Conservation (phyloP, 371 early-diverging fungal species). For the Mucor piriformis region DNA sequence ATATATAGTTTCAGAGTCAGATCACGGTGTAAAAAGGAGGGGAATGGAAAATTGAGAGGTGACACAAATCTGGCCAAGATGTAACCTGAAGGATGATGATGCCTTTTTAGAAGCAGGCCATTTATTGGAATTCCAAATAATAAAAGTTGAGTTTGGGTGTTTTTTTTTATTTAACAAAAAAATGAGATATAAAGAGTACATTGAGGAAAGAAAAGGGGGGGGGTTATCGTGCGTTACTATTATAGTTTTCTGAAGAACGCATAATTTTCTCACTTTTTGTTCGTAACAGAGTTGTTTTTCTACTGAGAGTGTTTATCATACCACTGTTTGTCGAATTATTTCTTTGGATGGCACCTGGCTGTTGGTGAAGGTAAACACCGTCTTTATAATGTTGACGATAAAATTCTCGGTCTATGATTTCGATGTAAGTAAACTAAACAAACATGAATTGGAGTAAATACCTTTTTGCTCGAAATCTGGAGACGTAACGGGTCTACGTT, state of each 20-base stretch:
- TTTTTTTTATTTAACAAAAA: background rate
- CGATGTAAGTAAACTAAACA: too few relatives aligned
- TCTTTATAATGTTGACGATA: slow-evolving; percentile 62
- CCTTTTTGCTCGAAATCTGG: slow-evolving; percentile 67
- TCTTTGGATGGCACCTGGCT: slow-evolving; percentile 8
- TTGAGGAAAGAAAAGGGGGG: too few relatives aligned
- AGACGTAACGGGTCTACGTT: slow-evolving; percentile 58
- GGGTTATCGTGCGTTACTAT: slow-evolving; percentile 11
- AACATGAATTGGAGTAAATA: too few relatives aligned
- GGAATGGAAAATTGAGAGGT: slow-evolving; percentile 8
- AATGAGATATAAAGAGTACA: too few relatives aligned
- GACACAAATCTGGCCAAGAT: slow-evolving; percentile 9
- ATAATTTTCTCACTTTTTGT: slow-evolving; percentile 41
- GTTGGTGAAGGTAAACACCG: slow-evolving; percentile 59
- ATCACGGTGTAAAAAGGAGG: too few relatives aligned
- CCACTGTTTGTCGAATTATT: background rate
- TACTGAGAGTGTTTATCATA: slow-evolving; percentile 14
- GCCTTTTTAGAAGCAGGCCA: background rate
- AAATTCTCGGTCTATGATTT: slow-evolving; percentile 48
- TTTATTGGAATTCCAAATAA: background rate
- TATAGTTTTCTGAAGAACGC: slow-evolving; percentile 44
- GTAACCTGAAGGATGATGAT: background rate
- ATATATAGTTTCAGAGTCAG: too few relatives aligned
- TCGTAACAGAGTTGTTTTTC: slow-evolving; percentile 29
- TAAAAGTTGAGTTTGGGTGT: background rate